Evolutionary conservation across 2,329 filamentous ascomycete genomes (phyloP).

Genomic region (Cladosporium sp.): DNA sequence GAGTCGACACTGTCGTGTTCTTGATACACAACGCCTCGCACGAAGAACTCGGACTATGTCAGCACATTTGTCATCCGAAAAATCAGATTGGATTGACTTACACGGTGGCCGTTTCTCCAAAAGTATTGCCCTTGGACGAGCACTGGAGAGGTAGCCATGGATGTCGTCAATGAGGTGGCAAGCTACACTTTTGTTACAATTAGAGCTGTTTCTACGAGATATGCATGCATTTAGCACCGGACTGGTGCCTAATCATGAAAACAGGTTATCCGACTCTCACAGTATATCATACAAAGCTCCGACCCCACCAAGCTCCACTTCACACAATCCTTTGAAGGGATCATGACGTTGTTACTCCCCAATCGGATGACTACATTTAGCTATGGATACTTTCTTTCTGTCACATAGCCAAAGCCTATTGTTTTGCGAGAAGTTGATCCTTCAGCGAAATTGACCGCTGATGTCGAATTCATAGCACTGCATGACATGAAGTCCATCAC

Average conservation of each 20-base stretch:
- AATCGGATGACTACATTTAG: background rate
- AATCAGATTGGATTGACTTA: background rate
- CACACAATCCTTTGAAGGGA: background rate
- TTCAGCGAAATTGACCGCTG: background rate
- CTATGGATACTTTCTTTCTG: too few species aligned
- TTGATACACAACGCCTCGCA: background rate
- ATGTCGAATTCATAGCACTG: background rate
- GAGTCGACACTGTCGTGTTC: background rate
- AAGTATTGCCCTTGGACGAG: background rate
- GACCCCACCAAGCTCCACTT: background rate
- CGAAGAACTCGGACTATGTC: background rate
- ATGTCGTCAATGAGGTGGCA: background rate
- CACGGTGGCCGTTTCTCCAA: background rate
- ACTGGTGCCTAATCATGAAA: too few species aligned
- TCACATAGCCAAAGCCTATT: background rate
- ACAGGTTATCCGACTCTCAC: too few species aligned
- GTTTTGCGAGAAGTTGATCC: background rate
- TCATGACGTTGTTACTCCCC: background rate
- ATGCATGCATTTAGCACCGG: too few species aligned
- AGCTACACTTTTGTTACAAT: too few species aligned
- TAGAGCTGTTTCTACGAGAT: too few species aligned
- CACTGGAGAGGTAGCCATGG: background rate
- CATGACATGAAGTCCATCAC: too few species aligned
- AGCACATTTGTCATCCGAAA: background rate
- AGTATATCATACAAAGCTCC: background rate